A percentile compares a stretch with the other conserved stretches of the same genome.
phyloP scores from a whole-genome alignment of 768 basidiomycete genomes.

The Leccinum boreale region DNA sequence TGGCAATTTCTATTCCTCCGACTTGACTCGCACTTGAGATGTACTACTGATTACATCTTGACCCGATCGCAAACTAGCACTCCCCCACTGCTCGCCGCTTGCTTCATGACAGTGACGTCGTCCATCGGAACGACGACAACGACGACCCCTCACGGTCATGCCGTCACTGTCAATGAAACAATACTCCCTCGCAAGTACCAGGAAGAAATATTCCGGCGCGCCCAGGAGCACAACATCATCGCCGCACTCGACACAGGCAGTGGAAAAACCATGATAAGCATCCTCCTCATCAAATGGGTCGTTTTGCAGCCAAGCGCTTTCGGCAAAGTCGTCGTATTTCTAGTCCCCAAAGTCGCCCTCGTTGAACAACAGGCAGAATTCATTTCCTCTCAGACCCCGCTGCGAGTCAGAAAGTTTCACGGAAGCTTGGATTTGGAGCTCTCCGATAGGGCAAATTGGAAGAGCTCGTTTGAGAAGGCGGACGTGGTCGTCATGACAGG shows the following conservation, averaged over 20 bases:
- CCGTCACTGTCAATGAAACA: constrained; percentile 32
- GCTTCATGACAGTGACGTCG: constrained; percentile 27
- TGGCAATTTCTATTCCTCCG: constrained; percentile 8
- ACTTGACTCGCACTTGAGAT: constrained; percentile 13
- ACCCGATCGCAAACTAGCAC: constrained; percentile 9
- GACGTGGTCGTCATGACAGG: constrained; percentile 89
- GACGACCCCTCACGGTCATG: constrained; percentile 24
- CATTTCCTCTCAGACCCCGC: constrained; percentile 57
- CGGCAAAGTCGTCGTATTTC: constrained; percentile 69
- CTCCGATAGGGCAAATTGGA: constrained; percentile 65
- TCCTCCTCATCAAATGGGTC: constrained; percentile 73
- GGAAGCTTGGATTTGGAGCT: constrained; percentile 72
- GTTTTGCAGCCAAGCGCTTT: constrained; percentile 45
- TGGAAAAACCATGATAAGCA: constrained; percentile 61
- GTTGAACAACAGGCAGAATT: constrained; percentile 80
- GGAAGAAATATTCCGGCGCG: constrained; percentile 53
- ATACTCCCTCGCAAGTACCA: constrained; percentile 51
- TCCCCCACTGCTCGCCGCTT: constrained; percentile 8
- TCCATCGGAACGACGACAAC: constrained; percentile 12
- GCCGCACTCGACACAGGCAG: constrained; percentile 58
- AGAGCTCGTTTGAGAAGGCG: constrained; percentile 51
- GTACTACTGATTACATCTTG: constrained; percentile 20
- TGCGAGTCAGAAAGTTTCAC: constrained; percentile 65
- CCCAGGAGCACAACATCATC: constrained; percentile 51
- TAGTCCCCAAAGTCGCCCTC: constrained; percentile 82